Conservation (phyloP, 192 early-diverging fungal genomes). For the Pilaira anomala region DNA sequence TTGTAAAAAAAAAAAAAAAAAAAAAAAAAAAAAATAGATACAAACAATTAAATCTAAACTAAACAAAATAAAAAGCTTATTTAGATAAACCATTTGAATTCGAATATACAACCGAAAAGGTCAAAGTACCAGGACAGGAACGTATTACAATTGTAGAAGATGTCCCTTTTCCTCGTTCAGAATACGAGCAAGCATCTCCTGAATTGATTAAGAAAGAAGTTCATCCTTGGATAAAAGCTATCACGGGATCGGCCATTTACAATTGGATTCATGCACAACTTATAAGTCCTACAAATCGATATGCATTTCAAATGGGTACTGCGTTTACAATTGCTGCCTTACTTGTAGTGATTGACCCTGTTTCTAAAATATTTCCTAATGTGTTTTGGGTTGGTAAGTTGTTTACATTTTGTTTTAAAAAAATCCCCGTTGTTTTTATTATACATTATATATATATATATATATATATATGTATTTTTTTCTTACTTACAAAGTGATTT, state of each 20-base stretch:
- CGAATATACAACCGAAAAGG: no score
- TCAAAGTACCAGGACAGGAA: constrained; percentile 7
- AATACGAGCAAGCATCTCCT: no score
- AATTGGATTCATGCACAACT: constrained; percentile 2
- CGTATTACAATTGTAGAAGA: constrained; percentile 9
- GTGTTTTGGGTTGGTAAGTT: constrained; percentile 21
- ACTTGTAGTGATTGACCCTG: constrained; percentile 14
- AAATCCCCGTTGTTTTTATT: background rate
- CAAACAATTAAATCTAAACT: no score
- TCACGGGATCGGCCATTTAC: background rate
- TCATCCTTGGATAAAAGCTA: background rate
- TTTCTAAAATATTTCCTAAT: constrained; percentile 15
- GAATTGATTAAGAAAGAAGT: background rate
- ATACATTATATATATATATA: no score
- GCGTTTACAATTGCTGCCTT: constrained; percentile 9
- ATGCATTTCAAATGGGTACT: constrained; percentile 13
- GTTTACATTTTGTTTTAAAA: background rate
- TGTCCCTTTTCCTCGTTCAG: background rate
- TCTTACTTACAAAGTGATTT: background rate
- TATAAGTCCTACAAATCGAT: constrained; percentile 5
- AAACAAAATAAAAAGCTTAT: no score
- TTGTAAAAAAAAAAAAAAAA: no score
- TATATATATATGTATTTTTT: background rate
- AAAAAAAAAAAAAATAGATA: no score
- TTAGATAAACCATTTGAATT: no score